These are phyloP conservation scores for Fusarium keratoplasticum DNA, from an alignment of 2,329 filamentous ascomycete genomes.

Conservation along the genomic window DNA sequence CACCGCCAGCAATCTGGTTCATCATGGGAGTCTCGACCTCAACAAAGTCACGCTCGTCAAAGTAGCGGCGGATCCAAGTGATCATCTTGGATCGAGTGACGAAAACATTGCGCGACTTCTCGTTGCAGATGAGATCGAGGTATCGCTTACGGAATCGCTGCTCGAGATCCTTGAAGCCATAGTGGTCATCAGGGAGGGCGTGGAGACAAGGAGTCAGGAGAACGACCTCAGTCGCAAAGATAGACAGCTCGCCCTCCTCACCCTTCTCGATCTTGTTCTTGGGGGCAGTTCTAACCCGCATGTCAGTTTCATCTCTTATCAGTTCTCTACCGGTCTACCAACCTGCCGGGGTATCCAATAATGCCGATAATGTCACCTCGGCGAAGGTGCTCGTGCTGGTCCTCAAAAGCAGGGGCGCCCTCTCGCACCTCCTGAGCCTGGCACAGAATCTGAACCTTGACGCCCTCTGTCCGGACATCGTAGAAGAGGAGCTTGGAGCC, in stretches of 20 bases:
- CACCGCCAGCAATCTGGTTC: slow-evolving; percentile 94
- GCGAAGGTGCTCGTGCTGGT: slow-evolving; percentile 89
- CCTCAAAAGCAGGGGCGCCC: slow-evolving; percentile 76
- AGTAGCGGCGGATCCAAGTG: slow-evolving; percentile 87
- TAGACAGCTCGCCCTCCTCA: slow-evolving; percentile 82
- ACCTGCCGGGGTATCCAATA: slow-evolving; percentile 46
- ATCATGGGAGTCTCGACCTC: slow-evolving; percentile 99
- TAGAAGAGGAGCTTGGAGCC: slow-evolving; percentile 93
- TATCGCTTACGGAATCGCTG: slow-evolving; percentile 93
- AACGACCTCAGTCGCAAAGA: slow-evolving; percentile 88
- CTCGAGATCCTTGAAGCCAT: slow-evolving; percentile 95
- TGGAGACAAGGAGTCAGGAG: slow-evolving; percentile 93
- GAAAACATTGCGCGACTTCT: slow-evolving; percentile 84
- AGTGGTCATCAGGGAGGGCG: slow-evolving; percentile 80
- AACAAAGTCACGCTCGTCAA: slow-evolving; percentile 88
- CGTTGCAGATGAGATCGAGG: slow-evolving; percentile 97
- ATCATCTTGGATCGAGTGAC: slow-evolving; percentile 89
- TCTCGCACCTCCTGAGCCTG: slow-evolving; percentile 83
- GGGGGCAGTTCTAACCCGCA: slow-evolving; percentile 75
- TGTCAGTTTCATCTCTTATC: slow-evolving; percentile 32
- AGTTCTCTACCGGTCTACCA: slow-evolving; percentile 8
- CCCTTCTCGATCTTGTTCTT: slow-evolving; percentile 88
- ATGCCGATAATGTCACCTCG: slow-evolving; percentile 90
- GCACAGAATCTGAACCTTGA: slow-evolving; percentile 90
- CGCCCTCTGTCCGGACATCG: slow-evolving; percentile 67